These are phyloP conservation scores for Sarocladium kiliense DNA, from an alignment of 2,329 filamentous ascomycete genomes.

Conservation along the genomic window DNA sequence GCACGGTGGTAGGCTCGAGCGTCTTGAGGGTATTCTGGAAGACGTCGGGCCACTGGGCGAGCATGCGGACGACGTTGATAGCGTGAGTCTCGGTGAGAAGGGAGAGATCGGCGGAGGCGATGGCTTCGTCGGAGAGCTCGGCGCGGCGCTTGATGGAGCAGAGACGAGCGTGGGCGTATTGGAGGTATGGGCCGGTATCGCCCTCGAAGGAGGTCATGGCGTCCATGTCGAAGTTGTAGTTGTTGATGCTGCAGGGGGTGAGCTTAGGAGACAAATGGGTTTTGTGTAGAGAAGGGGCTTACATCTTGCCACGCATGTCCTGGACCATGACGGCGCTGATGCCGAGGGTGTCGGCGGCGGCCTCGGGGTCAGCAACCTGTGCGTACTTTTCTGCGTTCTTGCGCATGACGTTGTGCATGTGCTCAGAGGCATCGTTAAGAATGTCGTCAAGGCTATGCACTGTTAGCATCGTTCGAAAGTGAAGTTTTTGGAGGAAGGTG, in stretches of 20 bases:
- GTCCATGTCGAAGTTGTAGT: slow-evolving; percentile 72
- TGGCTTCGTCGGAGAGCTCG: slow-evolving; percentile 47
- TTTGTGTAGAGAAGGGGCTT: no score
- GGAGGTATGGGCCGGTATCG: slow-evolving; percentile 79
- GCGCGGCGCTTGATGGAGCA: slow-evolving; percentile 58
- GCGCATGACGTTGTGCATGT: slow-evolving; percentile 97
- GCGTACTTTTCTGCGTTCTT: slow-evolving; percentile 86
- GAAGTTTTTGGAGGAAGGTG: not conserved
- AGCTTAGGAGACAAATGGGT: no score
- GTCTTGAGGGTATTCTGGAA: slow-evolving; percentile 81
- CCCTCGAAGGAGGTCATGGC: slow-evolving; percentile 81
- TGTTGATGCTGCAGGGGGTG: slow-evolving; percentile 45
- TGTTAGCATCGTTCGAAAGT: not conserved
- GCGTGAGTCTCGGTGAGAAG: slow-evolving; percentile 70
- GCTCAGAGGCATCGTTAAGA: slow-evolving; percentile 74
- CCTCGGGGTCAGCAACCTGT: slow-evolving; percentile 78
- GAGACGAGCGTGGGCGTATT: slow-evolving; percentile 75
- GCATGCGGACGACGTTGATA: slow-evolving; percentile 64
- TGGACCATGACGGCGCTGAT: slow-evolving; percentile 97
- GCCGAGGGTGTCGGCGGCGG: slow-evolving; percentile 80
- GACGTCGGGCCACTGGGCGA: slow-evolving; percentile 83
- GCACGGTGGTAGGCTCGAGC: slow-evolving; percentile 60
- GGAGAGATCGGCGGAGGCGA: slow-evolving; percentile 59
- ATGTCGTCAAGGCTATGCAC: slow-evolving; percentile 48
- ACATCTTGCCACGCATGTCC: slow-evolving; percentile 94